Evolutionary conservation across 768 basidiomycete genomes (phyloP).

Genomic region (Stropharia rugosoannulata): DNA sequence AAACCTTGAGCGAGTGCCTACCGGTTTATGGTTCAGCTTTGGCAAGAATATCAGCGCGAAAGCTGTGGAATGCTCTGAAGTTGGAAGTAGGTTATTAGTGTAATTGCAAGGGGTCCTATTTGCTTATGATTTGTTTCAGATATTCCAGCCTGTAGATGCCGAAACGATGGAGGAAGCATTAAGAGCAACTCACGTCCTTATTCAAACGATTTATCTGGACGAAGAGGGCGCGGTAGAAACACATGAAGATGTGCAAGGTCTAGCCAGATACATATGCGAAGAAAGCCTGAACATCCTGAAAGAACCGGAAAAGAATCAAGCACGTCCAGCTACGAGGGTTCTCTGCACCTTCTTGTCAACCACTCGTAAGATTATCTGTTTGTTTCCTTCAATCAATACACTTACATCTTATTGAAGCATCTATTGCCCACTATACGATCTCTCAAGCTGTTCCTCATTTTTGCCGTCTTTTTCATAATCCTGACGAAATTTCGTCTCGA

Average conservation of each 20-base stretch:
- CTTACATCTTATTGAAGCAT: slow-evolving; percentile 41
- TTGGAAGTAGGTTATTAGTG: slow-evolving; percentile 66
- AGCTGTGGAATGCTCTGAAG: slow-evolving; percentile 90
- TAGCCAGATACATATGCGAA: slow-evolving; percentile 73
- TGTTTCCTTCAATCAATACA: not conserved
- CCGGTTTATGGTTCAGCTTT: slow-evolving; percentile 78
- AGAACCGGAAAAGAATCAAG: slow-evolving; percentile 93
- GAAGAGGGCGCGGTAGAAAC: slow-evolving; percentile 38
- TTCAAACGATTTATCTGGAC: slow-evolving; percentile 66
- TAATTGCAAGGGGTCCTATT: not conserved
- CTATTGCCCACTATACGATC: slow-evolving; percentile 65
- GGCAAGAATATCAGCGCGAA: slow-evolving; percentile 60
- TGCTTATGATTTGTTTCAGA: slow-evolving; percentile 41
- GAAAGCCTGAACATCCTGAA: slow-evolving; percentile 79
- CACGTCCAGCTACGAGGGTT: slow-evolving; percentile 83
- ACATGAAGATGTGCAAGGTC: slow-evolving; percentile 44
- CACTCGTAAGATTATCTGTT: slow-evolving; percentile 56
- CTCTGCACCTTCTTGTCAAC: slow-evolving; percentile 76
- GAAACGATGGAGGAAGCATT: slow-evolving; percentile 76
- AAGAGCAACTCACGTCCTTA: slow-evolving; percentile 66
- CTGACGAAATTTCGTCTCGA: slow-evolving; percentile 66
- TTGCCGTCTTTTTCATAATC: slow-evolving; percentile 70
- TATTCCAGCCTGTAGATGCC: slow-evolving; percentile 88
- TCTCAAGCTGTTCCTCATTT: slow-evolving; percentile 73
- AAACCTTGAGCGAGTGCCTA: slow-evolving; percentile 73